These are phyloP conservation scores for Penicillium sp. DNA, from an alignment of 2,329 filamentous ascomycete genomes.

Conservation along the genomic window DNA sequence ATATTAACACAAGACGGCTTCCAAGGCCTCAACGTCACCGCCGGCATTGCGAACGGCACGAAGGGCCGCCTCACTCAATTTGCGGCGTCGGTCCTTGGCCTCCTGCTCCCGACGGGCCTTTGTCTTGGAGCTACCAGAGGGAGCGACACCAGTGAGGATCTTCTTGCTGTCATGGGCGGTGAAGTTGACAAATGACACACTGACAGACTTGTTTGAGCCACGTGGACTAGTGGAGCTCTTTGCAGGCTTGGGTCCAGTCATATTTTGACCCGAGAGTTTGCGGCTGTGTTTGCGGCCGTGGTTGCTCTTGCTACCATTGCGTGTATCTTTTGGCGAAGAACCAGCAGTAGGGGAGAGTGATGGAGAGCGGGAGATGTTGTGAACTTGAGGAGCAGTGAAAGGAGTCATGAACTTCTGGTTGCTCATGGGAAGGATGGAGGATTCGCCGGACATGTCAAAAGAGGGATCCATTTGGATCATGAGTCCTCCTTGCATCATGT, in stretches of 20 bases:
- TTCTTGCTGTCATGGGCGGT: constrained; percentile 77
- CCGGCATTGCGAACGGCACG: constrained; percentile 50
- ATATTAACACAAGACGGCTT: constrained; percentile 45
- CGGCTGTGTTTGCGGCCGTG: constrained; percentile 46
- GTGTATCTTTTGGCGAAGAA: constrained; percentile 36
- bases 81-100: constrained; percentile 71
- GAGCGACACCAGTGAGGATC: constrained; percentile 87
- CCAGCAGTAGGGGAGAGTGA: constrained; percentile 43
- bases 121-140: constrained; percentile 88
- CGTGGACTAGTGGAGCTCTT: constrained; percentile 41
- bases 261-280: constrained; percentile 45
- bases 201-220: constrained; percentile 48
- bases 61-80: constrained; percentile 48
- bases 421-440: constrained; percentile 32
- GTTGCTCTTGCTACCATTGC: constrained; percentile 33
- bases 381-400: constrained; percentile 36
- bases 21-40: constrained; percentile 50
- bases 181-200: constrained; percentile 80
- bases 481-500: constrained; percentile 44
- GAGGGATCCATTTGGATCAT: constrained; percentile 46
- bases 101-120: constrained; percentile 91
- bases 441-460: constrained; percentile 40
- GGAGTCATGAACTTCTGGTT: constrained; percentile 33
- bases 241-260: constrained; percentile 36
- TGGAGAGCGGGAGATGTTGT: constrained; percentile 40